Base-by-base conservation (phyloP, 2,329 filamentous ascomycete species). In the Aureobasidium melanogenum region DNA sequence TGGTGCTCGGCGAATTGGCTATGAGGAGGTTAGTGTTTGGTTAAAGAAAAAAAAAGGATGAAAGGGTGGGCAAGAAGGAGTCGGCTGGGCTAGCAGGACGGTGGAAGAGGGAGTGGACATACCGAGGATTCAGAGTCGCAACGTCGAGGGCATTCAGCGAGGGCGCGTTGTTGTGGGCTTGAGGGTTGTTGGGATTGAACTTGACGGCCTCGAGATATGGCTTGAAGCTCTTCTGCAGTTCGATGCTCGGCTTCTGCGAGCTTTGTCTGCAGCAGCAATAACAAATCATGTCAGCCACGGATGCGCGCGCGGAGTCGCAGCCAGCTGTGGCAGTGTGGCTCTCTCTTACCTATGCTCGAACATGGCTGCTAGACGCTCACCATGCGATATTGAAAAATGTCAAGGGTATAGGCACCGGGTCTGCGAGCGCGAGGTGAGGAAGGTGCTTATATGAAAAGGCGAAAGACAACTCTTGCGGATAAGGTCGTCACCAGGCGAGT, bases 171-270 rank as follows among this genome's bases (percentile, higher is more conserved):
- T 76, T 69, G 69, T 76, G 69, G 67, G 77, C 69, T 68, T 47
- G 64, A 62, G 41, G 38, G 39, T 30, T 32, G n/a, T 46, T 41
- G 39, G 54, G 54, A 26, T 47, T 41, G 34, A 50, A 44, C 32
- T 41, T 52, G 34, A 95, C 79, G 68, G 92, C 85, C 50, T 90
- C 88, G 70, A 96, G 96, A 67, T 84, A 86, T 69, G 89, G 84
- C 73, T 89, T 89, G 77, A 96, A 96, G 73, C 85, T 86, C 75
- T 86, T 86, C 73, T 94, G 86, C 71, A 96, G 82, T 69, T 92
- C 89, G 71, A 92, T 88, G 73, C 85, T 86, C 61, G 91, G 91
- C 79, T 96, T 96, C 75, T 91, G 89, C 61, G 88, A 86, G 74
- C 84, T 91, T 70, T 84, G 89, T 76, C 87, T 89, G 63, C 39